phyloP scores from a whole-genome alignment of 371 early-diverging fungal species.

The Mucor sp. region DNA sequence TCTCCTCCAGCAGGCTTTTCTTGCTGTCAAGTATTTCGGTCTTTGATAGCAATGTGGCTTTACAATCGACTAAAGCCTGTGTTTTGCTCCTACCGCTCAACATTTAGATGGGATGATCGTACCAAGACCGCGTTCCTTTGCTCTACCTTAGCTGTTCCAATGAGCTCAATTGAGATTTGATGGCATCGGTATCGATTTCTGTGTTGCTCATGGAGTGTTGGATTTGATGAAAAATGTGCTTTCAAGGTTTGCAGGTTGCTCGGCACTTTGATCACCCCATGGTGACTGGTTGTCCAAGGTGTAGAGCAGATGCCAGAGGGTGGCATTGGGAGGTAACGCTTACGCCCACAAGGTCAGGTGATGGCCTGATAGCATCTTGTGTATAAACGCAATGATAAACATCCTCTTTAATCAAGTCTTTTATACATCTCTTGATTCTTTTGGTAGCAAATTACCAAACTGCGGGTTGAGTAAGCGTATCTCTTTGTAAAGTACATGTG shows the following conservation, averaged over 20 bases:
- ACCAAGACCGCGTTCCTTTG: neutral
- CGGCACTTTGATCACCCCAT: neutral
- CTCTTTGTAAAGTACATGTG: no score
- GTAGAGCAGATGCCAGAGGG: neutral
- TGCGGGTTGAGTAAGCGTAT: no score
- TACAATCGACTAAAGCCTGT: slow-evolving; percentile 38
- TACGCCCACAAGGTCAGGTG: no score
- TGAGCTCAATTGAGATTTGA: slow-evolving; percentile 15
- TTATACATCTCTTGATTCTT: no score
- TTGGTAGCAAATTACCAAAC: no score
- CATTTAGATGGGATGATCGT: neutral
- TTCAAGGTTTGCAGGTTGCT: neutral
- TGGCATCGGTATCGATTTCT: neutral
- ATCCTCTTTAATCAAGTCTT: no score
- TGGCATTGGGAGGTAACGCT: neutral
- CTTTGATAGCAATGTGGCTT: slow-evolving; percentile 36
- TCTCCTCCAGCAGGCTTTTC: slow-evolving; percentile 39
- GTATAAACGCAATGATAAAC: no score
- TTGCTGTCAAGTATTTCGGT: slow-evolving; percentile 42
- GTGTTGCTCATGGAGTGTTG: neutral
- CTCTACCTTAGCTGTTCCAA: slow-evolving; percentile 17
- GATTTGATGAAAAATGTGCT: neutral
- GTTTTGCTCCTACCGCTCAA: slow-evolving; percentile 21
- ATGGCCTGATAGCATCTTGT: no score
- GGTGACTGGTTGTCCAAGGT: neutral